These are phyloP conservation scores for Pseudopithomyces chartarum DNA, from an alignment of 2,329 filamentous ascomycete species.

Conservation along the genomic window DNA sequence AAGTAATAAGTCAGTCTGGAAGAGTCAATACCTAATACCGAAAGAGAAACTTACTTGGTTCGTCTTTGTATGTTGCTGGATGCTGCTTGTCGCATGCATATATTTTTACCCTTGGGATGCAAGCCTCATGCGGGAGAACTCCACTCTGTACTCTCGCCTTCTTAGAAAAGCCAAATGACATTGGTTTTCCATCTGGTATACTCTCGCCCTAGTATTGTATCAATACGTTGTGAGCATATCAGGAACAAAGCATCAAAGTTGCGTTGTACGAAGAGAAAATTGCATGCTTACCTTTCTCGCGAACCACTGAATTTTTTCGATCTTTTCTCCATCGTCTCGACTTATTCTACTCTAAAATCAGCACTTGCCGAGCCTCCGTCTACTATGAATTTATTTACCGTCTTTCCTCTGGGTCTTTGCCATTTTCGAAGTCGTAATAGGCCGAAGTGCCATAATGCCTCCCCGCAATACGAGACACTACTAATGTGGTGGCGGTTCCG, in stretches of 20 bases:
- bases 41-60: not conserved
- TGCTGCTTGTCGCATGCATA: not conserved
- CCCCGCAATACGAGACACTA: slow-evolving; percentile 1
- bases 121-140: not conserved
- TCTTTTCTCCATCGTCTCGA: slow-evolving; percentile 4
- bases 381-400: not conserved
- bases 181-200: slow-evolving; percentile 1
- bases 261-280: not conserved
- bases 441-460: not conserved
- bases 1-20: too few species aligned
- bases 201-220: not conserved
- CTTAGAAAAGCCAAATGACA: not conserved
- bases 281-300: not conserved
- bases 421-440: not conserved
- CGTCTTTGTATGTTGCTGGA: not conserved
- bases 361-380: not conserved
- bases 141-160: not conserved
- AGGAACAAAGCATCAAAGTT: not conserved
- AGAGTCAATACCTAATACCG: too few species aligned
- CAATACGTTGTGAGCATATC: not conserved
- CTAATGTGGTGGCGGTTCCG: not conserved
- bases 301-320: slow-evolving; percentile 5
- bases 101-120: not conserved
- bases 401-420: not conserved
- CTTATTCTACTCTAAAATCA: not conserved